Evolutionary conservation across 2,329 filamentous ascomycete genomes (phyloP).

Genomic region (Xylariaceae sp.): DNA sequence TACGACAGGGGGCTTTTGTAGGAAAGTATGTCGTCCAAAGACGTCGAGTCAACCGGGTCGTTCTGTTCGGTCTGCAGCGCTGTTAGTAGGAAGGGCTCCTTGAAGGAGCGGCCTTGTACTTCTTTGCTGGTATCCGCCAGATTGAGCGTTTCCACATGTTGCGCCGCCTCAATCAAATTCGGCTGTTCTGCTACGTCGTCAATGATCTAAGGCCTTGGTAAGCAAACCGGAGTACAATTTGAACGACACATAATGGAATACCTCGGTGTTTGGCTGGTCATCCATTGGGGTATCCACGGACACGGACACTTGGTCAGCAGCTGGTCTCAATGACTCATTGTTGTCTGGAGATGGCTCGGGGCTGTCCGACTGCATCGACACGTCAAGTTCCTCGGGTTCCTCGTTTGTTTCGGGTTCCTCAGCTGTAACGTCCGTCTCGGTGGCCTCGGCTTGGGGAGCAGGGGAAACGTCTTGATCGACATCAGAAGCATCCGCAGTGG

Average conservation of each 20-base stretch:
- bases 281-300: slow-evolving; percentile 9
- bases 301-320: slow-evolving; percentile 19
- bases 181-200: slow-evolving; percentile 23
- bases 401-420: slow-evolving; percentile 3
- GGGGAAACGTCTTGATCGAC: neutral
- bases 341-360: slow-evolving; percentile 18
- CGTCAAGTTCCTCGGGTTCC: slow-evolving; percentile 10
- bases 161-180: slow-evolving; percentile 12
- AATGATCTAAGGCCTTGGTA: slow-evolving; percentile 9
- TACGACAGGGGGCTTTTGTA: slow-evolving; percentile 80
- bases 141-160: slow-evolving; percentile 5
- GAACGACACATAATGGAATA: slow-evolving; percentile 10
- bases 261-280: slow-evolving; percentile 17
- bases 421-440: neutral
- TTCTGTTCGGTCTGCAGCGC: slow-evolving; percentile 22
- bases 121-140: slow-evolving; percentile 21
- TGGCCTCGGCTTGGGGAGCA: neutral
- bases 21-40: slow-evolving; percentile 44
- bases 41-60: slow-evolving; percentile 2
- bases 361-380: slow-evolving; percentile 17
- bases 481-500: neutral
- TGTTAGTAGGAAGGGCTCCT: slow-evolving; percentile 30
- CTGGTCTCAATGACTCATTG: slow-evolving; percentile 20
- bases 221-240: slow-evolving; percentile 9
- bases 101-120: slow-evolving; percentile 30